Evolutionary conservation across 2,329 filamentous ascomycete genomes (phyloP).

Genomic region (Ophiostoma sp.): DNA sequence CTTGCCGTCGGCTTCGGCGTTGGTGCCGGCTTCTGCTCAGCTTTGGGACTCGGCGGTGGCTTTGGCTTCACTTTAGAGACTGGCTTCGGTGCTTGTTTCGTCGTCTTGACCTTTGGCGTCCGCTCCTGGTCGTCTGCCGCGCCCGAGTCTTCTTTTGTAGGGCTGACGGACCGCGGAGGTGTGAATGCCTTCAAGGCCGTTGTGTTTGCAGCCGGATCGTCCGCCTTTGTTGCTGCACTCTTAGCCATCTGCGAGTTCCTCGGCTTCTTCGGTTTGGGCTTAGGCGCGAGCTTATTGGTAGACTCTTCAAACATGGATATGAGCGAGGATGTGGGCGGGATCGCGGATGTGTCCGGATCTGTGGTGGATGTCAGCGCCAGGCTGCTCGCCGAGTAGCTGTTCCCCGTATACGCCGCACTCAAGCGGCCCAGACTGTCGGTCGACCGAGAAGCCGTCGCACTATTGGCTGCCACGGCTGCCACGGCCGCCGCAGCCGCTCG

Average conservation of each 20-base stretch:
- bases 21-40: background rate
- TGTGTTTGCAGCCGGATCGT: background rate
- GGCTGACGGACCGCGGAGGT: conserved; percentile 32
- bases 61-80: background rate
- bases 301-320: conserved; percentile 63
- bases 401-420: conserved; percentile 1
- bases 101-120: background rate
- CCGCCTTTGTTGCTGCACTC: background rate
- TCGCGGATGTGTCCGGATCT: conserved; percentile 48
- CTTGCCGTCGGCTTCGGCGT: background rate
- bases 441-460: background rate
- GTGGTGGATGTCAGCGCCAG: background rate
- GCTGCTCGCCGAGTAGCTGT: background rate
- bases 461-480: conserved; percentile 16
- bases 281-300: conserved; percentile 26
- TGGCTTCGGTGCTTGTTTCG: background rate
- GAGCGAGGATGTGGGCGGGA: conserved; percentile 57
- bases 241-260: background rate
- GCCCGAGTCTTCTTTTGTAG: conserved; percentile 14
- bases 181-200: conserved; percentile 30
- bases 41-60: background rate
- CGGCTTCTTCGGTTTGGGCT: background rate
- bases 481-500: background rate
- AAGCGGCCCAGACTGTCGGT: conserved; percentile 11
- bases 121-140: background rate